phyloP scores from a whole-genome alignment of 495 filamentous ascomycete genomes.

The Tuber calosporum region DNA sequence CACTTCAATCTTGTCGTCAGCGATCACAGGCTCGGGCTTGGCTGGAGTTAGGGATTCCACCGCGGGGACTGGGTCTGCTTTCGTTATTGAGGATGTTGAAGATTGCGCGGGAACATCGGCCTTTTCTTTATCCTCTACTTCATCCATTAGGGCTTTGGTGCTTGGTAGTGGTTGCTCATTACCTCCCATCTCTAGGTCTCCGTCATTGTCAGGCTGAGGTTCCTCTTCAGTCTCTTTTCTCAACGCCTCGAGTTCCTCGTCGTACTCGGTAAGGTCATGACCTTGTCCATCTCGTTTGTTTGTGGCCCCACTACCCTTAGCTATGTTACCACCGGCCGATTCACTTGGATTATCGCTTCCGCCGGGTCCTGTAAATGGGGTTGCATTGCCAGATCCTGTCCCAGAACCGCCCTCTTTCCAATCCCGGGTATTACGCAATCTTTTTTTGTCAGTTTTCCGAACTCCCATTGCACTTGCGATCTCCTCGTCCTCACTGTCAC shows the following conservation, averaged over 20 bases:
- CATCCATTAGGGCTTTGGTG: slow-evolving; percentile 45
- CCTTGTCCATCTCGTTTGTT: slow-evolving; percentile 17
- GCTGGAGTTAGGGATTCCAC: neutral
- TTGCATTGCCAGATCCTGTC: slow-evolving; percentile 60
- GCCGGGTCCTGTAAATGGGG: slow-evolving; percentile 43
- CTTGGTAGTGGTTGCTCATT: slow-evolving; percentile 38
- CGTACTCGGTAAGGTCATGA: slow-evolving; percentile 47
- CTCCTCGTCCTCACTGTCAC: slow-evolving; percentile 84
- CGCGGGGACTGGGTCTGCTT: neutral
- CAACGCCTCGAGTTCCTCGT: slow-evolving; percentile 48
- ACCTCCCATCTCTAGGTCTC: slow-evolving; percentile 60
- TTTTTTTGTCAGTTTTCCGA: slow-evolving; percentile 53
- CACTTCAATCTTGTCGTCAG: neutral
- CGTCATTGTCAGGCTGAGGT: slow-evolving; percentile 45
- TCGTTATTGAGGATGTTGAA: slow-evolving; percentile 1
- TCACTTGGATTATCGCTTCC: slow-evolving; percentile 53
- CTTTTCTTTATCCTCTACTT: slow-evolving; percentile 44
- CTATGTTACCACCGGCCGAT: slow-evolving; percentile 53
- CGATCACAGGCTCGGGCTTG: neutral
- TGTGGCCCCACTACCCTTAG: slow-evolving; percentile 47
- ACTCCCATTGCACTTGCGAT: slow-evolving; percentile 67
- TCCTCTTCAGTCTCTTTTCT: slow-evolving; percentile 47
- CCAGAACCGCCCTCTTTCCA: slow-evolving; percentile 48
- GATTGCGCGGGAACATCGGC: slow-evolving; percentile 19
- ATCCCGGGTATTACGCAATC: slow-evolving; percentile 47